Conservation (phyloP, 306 rosid species). For the Trichosanthes truncata region DNA sequence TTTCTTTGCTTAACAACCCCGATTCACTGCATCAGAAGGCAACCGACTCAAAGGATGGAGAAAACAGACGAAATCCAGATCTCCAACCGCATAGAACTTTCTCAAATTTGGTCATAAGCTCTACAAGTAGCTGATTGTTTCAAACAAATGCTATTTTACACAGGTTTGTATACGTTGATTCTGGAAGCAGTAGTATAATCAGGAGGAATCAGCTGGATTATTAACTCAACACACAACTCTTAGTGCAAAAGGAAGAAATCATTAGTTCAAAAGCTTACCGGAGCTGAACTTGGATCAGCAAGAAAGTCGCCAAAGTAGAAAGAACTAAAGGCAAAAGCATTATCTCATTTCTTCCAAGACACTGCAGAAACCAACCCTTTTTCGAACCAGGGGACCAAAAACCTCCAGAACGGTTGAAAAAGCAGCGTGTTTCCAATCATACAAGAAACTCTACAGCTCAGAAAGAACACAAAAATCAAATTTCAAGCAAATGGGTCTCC, state of each 20-base stretch:
- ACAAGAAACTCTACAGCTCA: slow-evolving; percentile 17
- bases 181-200: neutral
- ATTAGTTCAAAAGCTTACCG: slow-evolving; percentile 19
- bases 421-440: slow-evolving; percentile 12
- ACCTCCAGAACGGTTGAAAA: slow-evolving; percentile 26
- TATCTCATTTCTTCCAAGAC: slow-evolving; percentile 13
- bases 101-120: neutral
- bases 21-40: neutral
- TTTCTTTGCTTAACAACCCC: neutral
- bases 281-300: slow-evolving; percentile 14
- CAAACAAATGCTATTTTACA: neutral
- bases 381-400: slow-evolving; percentile 16
- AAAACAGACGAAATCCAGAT: slow-evolving; percentile 1
- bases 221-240: neutral
- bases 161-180: neutral
- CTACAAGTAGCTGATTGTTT: neutral
- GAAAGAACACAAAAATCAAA: slow-evolving; percentile 14
- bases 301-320: slow-evolving; percentile 23
- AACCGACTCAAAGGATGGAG: neutral
- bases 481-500: slow-evolving; percentile 25
- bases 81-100: slow-evolving; percentile 1
- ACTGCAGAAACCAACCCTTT: slow-evolving; percentile 16
- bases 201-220: neutral
- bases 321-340: slow-evolving; percentile 11
- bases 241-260: slow-evolving; percentile 3